A percentile compares a stretch with the other conserved stretches of the same genome.
Conservation (phyloP, 1,284 basidiomycete genomes). For the Laetiporus sulphureus region DNA sequence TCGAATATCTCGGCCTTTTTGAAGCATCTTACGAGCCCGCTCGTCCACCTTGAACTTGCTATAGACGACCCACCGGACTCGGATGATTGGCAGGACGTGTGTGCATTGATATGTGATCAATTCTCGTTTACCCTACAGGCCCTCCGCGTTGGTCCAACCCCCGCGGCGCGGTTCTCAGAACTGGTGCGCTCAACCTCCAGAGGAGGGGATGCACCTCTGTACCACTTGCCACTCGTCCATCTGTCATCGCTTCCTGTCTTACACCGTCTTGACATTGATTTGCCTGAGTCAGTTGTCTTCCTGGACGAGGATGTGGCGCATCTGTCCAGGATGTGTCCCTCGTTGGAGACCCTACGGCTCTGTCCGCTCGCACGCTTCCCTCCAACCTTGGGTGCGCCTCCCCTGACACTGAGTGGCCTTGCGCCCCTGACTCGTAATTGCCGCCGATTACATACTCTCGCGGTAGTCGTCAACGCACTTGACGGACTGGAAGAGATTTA, state of each 20-base stretch:
- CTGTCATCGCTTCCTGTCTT: slow-evolving; percentile 49
- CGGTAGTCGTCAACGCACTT: slow-evolving; percentile 53
- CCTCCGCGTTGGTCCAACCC: slow-evolving; percentile 53
- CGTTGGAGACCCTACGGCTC: slow-evolving; percentile 55
- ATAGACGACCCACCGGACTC: slow-evolving; percentile 71
- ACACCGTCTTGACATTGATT: slow-evolving; percentile 60
- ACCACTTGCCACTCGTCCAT: slow-evolving; percentile 52
- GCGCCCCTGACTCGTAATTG: slow-evolving; percentile 52
- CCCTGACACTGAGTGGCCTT: slow-evolving; percentile 40
- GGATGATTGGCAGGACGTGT: slow-evolving; percentile 67
- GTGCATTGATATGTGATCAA: slow-evolving; percentile 49
- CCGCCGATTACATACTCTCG: slow-evolving; percentile 53
- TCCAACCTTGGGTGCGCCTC: slow-evolving; percentile 39
- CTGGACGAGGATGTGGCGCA: slow-evolving; percentile 48
- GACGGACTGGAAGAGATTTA: slow-evolving; percentile 40
- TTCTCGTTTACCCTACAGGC: slow-evolving; percentile 54
- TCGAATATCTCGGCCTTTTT: slow-evolving; percentile 64
- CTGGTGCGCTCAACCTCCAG: slow-evolving; percentile 60
- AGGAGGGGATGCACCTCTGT: slow-evolving; percentile 36
- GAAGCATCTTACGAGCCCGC: slow-evolving; percentile 52
- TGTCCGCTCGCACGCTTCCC: slow-evolving; percentile 65
- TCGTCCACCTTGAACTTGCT: slow-evolving; percentile 59
- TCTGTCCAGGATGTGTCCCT: slow-evolving; percentile 55
- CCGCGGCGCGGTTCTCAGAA: slow-evolving; percentile 58
- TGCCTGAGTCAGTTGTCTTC: slow-evolving; percentile 66